Evolutionary conservation across 2,329 filamentous ascomycete species (phyloP).

Genomic region (Xylariaceae sp.): DNA sequence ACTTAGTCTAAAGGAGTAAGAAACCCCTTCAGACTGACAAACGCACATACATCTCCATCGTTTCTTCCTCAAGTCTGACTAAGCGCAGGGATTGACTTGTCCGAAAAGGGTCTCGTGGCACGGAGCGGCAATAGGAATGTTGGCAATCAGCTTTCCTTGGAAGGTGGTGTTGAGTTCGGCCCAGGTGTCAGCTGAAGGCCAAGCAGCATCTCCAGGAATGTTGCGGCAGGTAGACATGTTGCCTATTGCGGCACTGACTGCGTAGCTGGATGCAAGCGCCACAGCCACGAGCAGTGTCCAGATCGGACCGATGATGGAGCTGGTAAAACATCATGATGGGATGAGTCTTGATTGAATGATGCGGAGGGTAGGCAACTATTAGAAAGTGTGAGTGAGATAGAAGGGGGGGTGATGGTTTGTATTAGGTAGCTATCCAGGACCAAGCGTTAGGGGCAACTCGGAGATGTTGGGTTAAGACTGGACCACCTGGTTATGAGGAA

Average conservation of each 20-base stretch:
- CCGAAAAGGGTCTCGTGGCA: conserved; percentile 35
- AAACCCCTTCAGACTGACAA: too few relatives aligned
- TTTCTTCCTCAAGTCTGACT: too few relatives aligned
- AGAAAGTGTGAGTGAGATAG: too few relatives aligned
- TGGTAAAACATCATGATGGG: background rate
- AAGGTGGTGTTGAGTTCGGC: conserved; percentile 41
- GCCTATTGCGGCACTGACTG: background rate
- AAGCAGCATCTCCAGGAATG: background rate
- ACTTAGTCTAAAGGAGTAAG: too few relatives aligned
- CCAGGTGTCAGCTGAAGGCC: conserved; percentile 31
- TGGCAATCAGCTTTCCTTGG: conserved; percentile 41
- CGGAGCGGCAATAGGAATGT: conserved; percentile 39
- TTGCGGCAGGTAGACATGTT: background rate
- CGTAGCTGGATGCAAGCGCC: background rate
- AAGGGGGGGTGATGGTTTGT: too few relatives aligned
- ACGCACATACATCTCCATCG: too few relatives aligned
- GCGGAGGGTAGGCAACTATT: background rate
- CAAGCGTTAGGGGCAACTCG: too few relatives aligned
- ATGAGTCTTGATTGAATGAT: background rate
- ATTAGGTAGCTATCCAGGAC: too few relatives aligned
- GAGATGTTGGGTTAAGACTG: too few relatives aligned
- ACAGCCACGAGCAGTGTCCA: background rate
- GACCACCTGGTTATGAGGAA: too few relatives aligned
- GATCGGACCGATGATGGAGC: background rate
- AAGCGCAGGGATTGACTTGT: conserved; percentile 1